Conservation (phyloP, 2,329 filamentous ascomycete genomes). For the Fusarium musae region DNA sequence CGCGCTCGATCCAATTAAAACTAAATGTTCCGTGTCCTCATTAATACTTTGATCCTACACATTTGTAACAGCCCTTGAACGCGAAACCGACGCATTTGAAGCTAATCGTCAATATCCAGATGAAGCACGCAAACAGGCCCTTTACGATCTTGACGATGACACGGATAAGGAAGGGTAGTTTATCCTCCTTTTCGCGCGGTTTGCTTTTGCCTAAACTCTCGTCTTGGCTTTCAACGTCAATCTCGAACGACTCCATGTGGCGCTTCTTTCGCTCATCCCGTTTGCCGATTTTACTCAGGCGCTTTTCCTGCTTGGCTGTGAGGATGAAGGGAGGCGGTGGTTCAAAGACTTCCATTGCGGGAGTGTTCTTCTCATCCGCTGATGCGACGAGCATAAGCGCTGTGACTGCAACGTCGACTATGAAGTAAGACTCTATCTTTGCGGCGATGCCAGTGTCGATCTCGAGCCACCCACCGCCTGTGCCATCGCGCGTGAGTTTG, state of each 20-base stretch:
- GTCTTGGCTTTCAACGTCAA: slow-evolving; percentile 72
- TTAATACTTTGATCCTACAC: slow-evolving; percentile 58
- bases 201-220: slow-evolving; percentile 55
- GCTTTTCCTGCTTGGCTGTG: slow-evolving; percentile 40
- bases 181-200: slow-evolving; percentile 56
- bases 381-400: slow-evolving; percentile 70
- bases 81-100: slow-evolving; percentile 65
- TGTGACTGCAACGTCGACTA: slow-evolving; percentile 70
- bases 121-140: slow-evolving; percentile 65
- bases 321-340: slow-evolving; percentile 60
- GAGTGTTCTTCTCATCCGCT: slow-evolving; percentile 62
- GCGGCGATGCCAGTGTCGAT: slow-evolving; percentile 69
- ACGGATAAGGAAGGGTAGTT: slow-evolving; percentile 61
- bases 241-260: slow-evolving; percentile 66
- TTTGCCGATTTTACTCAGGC: slow-evolving; percentile 47
- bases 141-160: slow-evolving; percentile 62
- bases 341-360: slow-evolving; percentile 63
- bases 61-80: slow-evolving; percentile 63
- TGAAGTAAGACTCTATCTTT: slow-evolving; percentile 69
- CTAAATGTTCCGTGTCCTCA: slow-evolving; percentile 1
- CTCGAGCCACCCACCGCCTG: slow-evolving; percentile 69
- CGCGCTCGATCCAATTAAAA: slow-evolving; percentile 4
- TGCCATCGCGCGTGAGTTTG: slow-evolving; percentile 68
- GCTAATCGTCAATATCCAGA: slow-evolving; percentile 66
- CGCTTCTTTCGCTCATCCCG: slow-evolving; percentile 47